Evolutionary conservation across 1,139 yeast genomes (phyloP), one percentile per base, ranked within the genome.

Genomic region (Magnusiomyces fungicola): DNA sequence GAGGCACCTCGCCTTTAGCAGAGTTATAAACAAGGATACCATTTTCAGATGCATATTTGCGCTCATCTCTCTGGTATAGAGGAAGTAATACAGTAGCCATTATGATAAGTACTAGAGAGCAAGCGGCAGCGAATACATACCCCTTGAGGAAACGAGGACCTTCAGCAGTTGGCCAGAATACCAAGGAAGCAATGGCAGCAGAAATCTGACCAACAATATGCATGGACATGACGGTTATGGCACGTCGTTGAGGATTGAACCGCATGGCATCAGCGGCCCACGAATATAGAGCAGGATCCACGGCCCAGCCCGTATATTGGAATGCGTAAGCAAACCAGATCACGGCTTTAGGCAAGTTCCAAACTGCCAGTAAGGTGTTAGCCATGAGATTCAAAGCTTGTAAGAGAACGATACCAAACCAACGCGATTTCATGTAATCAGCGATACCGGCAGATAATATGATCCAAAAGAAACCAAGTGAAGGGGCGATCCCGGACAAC

Each of bases 61-160:
- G 71, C 59, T 81, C 87, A 50, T 79, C 76, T 46, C 71, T 71
- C 64, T 81, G 81, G 68, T 80, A 81, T 53, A 78, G 70, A 58
- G 69, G 75, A 54, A 80, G 70, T 7, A 78, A 82, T 5, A 77
- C 68, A 46, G 76, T 65, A 0, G 83, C 74, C 22, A 39, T n/a
- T 3, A 72, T 47, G 27, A 71, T 62, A 56, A 80, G 72, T 16
- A 75, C 65, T 37, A 72, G 70, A 2, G 80, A 81, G 54, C 75
- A 67, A 34, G 74, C 57, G 10, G 83, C 81, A 5, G 82, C 76
- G 59, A 73, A 79, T 1, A 71, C 62, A 59, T 66, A 79, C 49
- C 83, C 83, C 55, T 68, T 72, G 44, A 67, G 63, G 60, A 63
- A 79, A 43, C 75, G 61, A 23, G 83, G 84, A 2, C 75, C 71